Evolutionary conservation across 2,329 filamentous ascomycete species (phyloP), one percentile per base, ranked within the genome.

Genomic region (Pyricularia sp.): DNA sequence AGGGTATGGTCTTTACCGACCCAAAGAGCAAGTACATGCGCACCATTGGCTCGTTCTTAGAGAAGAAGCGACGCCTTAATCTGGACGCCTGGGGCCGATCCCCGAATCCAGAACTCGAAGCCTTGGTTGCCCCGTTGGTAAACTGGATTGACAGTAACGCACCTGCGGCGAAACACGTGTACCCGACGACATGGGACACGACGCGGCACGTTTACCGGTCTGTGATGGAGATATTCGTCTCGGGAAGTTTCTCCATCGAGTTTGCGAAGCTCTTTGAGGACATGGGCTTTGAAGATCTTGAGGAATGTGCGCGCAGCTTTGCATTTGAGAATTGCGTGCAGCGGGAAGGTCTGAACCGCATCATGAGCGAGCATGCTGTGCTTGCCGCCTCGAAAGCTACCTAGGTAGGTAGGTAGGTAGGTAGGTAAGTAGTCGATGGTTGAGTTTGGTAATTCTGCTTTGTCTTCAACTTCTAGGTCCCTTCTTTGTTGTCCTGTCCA

Each of bases 31-130:
- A 78, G 2, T 87, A 85, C 76, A 85, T 86, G 75, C 78, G 78
- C 26, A 80, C 82, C 2, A 81, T 88, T 61, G 73, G 78, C 23
- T 79, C 82, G 0, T 86, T 88, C 68, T 74, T 88, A 0, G 80
- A 82, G 65, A 88, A 87, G 78, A 88, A 89, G 74, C 79, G 81
- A 10, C 72, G 74, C 0, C 77, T 86, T 2, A 83, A 84, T 28
- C 77, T 88, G 2, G 86, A 88, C 73, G 82, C 81, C 20, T 88
- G 86, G 86, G 86, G 84, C 0, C 76, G 78, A 63, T 42, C 42
- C n/a, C 78, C 82, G 0, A 73, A 67, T 36, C 63, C 83, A 61
- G 81, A 85, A 70, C 77, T 74, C 2, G 69, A 71, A 9, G 70
- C 69, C 11, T 71, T 74, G 28, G 70, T 74, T 26, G 69, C 69